phyloP scores from a whole-genome alignment of 352 stramenopile species.

The Phytophthora macrochlamydospora region DNA sequence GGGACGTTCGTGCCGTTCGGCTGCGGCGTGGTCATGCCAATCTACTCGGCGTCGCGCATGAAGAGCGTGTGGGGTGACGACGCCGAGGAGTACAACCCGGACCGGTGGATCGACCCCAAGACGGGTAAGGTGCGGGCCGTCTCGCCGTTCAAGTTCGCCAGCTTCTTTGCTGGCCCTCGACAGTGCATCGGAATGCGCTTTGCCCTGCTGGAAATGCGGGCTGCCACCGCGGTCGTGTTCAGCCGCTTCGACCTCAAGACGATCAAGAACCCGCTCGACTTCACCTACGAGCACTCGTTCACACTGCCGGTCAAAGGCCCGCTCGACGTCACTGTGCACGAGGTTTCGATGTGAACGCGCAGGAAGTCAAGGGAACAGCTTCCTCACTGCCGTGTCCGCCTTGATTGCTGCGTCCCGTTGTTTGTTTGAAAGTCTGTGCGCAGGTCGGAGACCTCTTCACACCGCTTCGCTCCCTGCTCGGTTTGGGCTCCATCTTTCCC shows the following conservation, averaged over 20 bases:
- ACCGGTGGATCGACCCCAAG: slow-evolving; percentile 57
- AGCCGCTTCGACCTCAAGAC: slow-evolving; percentile 47
- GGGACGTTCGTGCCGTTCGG: slow-evolving; percentile 52
- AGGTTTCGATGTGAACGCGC: slow-evolving; percentile 2
- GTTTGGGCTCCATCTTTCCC: slow-evolving; percentile 3
- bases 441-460: not conserved
- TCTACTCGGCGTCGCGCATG: slow-evolving; percentile 50
- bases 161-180: slow-evolving; percentile 56
- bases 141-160: slow-evolving; percentile 57
- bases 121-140: slow-evolving; percentile 37
- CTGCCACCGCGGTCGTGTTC: slow-evolving; percentile 41
- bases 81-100: slow-evolving; percentile 34
- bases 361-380: no score
- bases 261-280: slow-evolving; percentile 27
- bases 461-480: not conserved
- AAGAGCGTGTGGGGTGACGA: slow-evolving; percentile 57
- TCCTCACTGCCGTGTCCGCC: no score
- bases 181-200: slow-evolving; percentile 66
- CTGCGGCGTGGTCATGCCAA: slow-evolving; percentile 48
- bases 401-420: no score
- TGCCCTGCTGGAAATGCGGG: slow-evolving; percentile 57
- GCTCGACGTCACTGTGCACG: slow-evolving; percentile 23
- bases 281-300: slow-evolving; percentile 48
- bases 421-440: no score
- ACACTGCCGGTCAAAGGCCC: slow-evolving; percentile 41